Conservation (phyloP, 1,284 basidiomycete species). For the Melampsora americana region DNA sequence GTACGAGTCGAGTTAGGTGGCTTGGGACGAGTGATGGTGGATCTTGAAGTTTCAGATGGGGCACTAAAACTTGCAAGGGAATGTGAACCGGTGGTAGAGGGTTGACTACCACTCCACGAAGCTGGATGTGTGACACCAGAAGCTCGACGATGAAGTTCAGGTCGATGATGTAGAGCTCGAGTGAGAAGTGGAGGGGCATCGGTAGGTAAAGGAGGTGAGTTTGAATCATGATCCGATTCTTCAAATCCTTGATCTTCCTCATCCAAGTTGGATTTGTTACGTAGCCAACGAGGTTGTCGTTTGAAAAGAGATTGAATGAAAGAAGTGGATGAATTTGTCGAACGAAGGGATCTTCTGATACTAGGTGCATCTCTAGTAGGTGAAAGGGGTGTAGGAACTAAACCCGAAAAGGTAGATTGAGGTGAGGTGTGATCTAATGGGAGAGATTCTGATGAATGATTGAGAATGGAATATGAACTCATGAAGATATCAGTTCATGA, state of each 20-base stretch:
- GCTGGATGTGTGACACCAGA: too few species aligned
- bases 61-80: not conserved
- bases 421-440: not conserved
- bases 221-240: not conserved
- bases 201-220: not conserved
- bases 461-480: too few species aligned
- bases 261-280: not conserved
- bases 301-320: conserved; percentile 22
- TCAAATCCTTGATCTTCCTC: not conserved
- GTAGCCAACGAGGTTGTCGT: not conserved
- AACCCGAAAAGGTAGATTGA: not conserved
- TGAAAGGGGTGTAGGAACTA: conserved; percentile 1
- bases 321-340: conserved; percentile 17
- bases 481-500: too few species aligned
- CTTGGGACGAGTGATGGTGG: not conserved
- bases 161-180: conserved; percentile 1
- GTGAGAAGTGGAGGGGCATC: not conserved
- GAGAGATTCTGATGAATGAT: not conserved
- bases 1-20: not conserved
- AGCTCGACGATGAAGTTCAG: not conserved
- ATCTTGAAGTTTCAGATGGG: not conserved
- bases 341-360: not conserved
- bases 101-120: too few species aligned
- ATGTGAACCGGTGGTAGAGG: not conserved
- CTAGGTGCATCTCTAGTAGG: not conserved